Evolutionary conservation across 345 rosid species (phyloP), one percentile per base, ranked within the genome.

Genomic region (Atalantia buxifolia): DNA sequence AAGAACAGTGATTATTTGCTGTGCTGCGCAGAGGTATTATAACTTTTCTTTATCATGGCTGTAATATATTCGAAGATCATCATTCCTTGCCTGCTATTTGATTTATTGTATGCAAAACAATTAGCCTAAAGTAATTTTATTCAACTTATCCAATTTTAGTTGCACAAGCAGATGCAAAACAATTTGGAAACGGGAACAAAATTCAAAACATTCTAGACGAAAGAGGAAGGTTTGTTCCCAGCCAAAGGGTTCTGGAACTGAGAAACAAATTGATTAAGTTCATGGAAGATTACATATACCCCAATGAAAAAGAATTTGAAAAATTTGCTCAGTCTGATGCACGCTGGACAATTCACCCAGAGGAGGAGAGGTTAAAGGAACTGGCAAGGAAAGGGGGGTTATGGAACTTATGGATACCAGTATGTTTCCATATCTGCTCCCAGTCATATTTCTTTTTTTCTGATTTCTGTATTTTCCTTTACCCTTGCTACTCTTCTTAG

Each of bases 341-440:
- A 25, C 90, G 98, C 13, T 96, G 99, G 99, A 92, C 94, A 0
- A 59, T 92, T 81, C 98, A 94, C 87, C 98, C 98, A 2, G 91
- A 88, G 84, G 99, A 96, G 89, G 98, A 96, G 85, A 91, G 83
- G 83, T 78, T 94, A 76, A 96, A 91, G 84, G 94, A 88, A 65
- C 72, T 92, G 87, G 99, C 99, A 59, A 94, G 89, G 90, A 91
- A 84, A 89, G 91, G 91, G 83, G 97, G 97, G 71, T 76, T 96
- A 65, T 94, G 99, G 99, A 96, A 96, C 86, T 88, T 94, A 72
- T 96, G 87, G 84, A 83, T 94, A 80, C 98, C 99, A 53, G 98
- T 96, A 93, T 79, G 87, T 61, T 13, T 66, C 61, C 40, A 22
- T 27, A 69, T 75, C 66, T 76, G 61, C 33, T 79, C 61, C 30